phyloP scores from a whole-genome alignment of 2,329 filamentous ascomycete species.

The Pyricularia sp. region DNA sequence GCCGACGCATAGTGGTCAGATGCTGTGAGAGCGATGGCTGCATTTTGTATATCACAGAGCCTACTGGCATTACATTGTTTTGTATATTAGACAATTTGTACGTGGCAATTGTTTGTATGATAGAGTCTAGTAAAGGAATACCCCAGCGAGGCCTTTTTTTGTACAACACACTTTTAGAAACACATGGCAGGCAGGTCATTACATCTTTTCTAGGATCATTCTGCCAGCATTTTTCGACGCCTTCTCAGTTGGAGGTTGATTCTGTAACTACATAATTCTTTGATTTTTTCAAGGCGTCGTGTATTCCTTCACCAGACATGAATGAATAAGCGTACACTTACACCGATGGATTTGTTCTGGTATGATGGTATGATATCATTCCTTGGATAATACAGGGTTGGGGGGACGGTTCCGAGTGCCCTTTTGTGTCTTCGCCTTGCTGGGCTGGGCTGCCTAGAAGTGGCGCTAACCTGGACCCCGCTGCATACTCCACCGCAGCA shows the following conservation, averaged over 20 bases:
- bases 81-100: background rate
- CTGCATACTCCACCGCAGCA: background rate
- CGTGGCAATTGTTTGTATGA: background rate
- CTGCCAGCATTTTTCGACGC: too few species aligned
- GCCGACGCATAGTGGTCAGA: background rate
- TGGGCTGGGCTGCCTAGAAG: background rate
- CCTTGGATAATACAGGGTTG: background rate
- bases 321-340: background rate
- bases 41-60: background rate
- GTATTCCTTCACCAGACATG: background rate
- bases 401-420: too few species aligned
- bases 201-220: background rate
- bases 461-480: background rate
- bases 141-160: background rate
- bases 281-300: background rate
- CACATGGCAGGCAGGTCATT: background rate
- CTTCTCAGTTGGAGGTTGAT: too few species aligned
- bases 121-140: background rate
- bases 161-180: background rate
- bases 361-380: background rate
- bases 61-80: background rate
- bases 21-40: background rate
- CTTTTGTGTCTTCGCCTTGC: too few species aligned
- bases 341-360: background rate
- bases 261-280: background rate